Base-by-base conservation (phyloP, 1,284 basidiomycete genomes). In the Trametes pubescens region DNA sequence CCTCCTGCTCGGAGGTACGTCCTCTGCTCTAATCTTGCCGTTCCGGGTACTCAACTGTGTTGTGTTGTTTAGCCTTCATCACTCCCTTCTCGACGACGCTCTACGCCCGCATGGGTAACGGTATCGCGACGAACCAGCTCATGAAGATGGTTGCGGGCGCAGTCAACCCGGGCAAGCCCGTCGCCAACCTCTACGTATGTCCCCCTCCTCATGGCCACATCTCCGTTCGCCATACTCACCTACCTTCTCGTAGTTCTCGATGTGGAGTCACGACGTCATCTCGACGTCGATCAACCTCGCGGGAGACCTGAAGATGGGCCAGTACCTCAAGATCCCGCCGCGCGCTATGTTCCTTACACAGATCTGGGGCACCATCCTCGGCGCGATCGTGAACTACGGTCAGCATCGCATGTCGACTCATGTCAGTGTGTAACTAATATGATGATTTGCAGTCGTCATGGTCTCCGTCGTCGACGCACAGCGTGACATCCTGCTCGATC, bases 321-420 rank as follows among this genome's bases (percentile, higher is more conserved):
- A 92, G 72, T 92, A 93, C 76, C 76, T 90, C 62, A 92, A 93
- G 79, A 84, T 93, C 56, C 89, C 91, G 32, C 90, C 92, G 29
- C 84, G 89, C 16, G 79, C 84, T 49, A 90, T 89, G 80, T 91
- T 92, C 75, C 69, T 85, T 26, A 84, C 87, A 5, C 90, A 92
- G 73, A 74, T 90, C 22, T 84, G 86, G 78, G 89, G 88, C 8
- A 86, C 88, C 0, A 79, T 90, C 40, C 78, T 90, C 46, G 87
- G 87, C 56, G 75, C 55, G 21, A 37, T 46, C 4, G 55, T 60
- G 9, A 56, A 51, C 29, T 55, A 56, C 29, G 44, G 43, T 59
- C 22, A 32, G 68, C 32, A 7, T 13, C 38, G 16, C 16, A 18
- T 21, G 14, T 8, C 38, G n/a, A 29, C 26, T 24, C 24, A n/a